Conservation (phyloP, 192 early-diverging fungal genomes). For the Entrophospora sp. region DNA sequence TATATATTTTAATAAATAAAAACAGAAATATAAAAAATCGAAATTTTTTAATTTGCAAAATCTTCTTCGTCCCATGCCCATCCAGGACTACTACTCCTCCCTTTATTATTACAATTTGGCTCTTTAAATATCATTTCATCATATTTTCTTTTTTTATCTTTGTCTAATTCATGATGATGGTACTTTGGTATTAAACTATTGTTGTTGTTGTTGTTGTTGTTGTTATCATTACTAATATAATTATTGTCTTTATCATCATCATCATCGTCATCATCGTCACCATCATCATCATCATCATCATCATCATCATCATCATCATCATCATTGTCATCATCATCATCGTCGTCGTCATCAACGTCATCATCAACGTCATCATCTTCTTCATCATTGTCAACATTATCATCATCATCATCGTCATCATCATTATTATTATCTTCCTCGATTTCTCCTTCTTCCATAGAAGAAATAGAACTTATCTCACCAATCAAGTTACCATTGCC, state of each 20-base stretch:
- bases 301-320: background rate
- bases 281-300: background rate
- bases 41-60: background rate
- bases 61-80: conserved; percentile 22
- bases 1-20: too few relatives aligned
- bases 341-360: too few relatives aligned
- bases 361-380: background rate
- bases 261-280: background rate
- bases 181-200: background rate
- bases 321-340: background rate
- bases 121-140: background rate
- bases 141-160: background rate
- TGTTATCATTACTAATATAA: too few relatives aligned
- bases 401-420: background rate
- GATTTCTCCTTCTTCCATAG: conserved; percentile 7
- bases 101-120: background rate
- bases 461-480: conserved; percentile 10
- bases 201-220: background rate
- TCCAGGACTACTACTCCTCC: background rate
- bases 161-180: background rate
- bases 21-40: too few relatives aligned
- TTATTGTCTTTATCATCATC: too few relatives aligned
- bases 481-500: background rate
- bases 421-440: background rate
- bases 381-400: background rate